phyloP scores from a whole-genome alignment of 192 early-diverging fungal genomes.

The Coemansia sp. region DNA sequence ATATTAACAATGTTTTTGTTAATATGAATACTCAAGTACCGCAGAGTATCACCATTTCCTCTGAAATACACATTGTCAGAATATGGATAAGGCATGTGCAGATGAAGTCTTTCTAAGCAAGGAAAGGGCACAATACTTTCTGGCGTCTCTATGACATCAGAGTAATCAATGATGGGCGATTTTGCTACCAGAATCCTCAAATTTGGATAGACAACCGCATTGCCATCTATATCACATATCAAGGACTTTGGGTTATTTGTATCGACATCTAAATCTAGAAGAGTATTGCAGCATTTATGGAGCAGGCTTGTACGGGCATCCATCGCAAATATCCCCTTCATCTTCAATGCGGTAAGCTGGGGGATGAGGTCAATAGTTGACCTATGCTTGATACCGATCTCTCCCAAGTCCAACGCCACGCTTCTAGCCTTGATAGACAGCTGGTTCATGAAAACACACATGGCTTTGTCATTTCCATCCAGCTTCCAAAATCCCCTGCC shows the following conservation, averaged over 20 bases:
- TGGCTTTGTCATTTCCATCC: neutral
- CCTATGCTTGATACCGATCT: neutral
- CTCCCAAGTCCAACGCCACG: neutral
- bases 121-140: constrained; percentile 6
- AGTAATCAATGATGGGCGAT: neutral
- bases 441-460: neutral
- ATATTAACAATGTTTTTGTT: neutral
- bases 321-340: neutral
- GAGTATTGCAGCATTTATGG: neutral
- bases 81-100: neutral
- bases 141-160: neutral
- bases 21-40: neutral
- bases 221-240: neutral
- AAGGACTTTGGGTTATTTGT: neutral
- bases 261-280: neutral
- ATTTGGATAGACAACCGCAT: constrained; percentile 8
- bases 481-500: neutral
- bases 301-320: neutral
- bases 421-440: neutral
- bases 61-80: constrained; percentile 9
- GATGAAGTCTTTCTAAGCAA: neutral
- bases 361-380: neutral
- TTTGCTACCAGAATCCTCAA: neutral
- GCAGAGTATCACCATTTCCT: constrained; percentile 9
- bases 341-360: neutral